Evolutionary conservation across 345 rosid species (phyloP), one percentile per base, ranked within the genome.

Genomic region (Geranium rotundifolium): DNA sequence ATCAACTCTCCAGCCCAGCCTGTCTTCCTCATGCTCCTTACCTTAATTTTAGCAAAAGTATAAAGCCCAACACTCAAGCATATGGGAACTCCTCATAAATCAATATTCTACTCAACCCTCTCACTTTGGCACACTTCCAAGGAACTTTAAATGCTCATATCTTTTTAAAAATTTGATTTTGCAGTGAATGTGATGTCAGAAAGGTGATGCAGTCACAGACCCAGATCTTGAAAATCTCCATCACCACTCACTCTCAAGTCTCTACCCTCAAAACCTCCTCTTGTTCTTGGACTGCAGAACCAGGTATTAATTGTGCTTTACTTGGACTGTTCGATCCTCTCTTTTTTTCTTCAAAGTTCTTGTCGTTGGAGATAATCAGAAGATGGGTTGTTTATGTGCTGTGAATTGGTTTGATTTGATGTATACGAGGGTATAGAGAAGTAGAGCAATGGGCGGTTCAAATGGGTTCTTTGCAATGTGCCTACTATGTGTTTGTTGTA

Each of bases 401-500:
- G 52, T 46, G 52, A 7, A 9, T 46, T 46, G 52, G 16, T 46
- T 34, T 46, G 52, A 46, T 46, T 46, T 9, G 13, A 12, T 46
- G 12, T 14, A 46, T 9, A 2, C 14, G 10, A 46, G 52, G 52
- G 16, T 46, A 14, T 46, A 14, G 29, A 56, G 54, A 57, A 56
- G 49, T n/a, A 39, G 17, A 5, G 18, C 9, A 0, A 61, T 71
- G 74, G 64, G 10, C 1, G n/a, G 10, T 54, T 66, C 52, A 52
- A 1, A 37, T 39, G 17, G 39, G 56, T 57, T 67, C 17, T 29
- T 63, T 31, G 57, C 46, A 4, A 29, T 63, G 17, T 60, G 29
- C 18, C 16, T 65, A 46, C 52, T 46, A 46, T 10, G 56, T 63
- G 27, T 61, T 61, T 60, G 56, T 61, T n/a, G 57, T 41, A 46